Conservation (phyloP, 1,284 basidiomycete genomes). For the Ceratobasidium papillatum region DNA sequence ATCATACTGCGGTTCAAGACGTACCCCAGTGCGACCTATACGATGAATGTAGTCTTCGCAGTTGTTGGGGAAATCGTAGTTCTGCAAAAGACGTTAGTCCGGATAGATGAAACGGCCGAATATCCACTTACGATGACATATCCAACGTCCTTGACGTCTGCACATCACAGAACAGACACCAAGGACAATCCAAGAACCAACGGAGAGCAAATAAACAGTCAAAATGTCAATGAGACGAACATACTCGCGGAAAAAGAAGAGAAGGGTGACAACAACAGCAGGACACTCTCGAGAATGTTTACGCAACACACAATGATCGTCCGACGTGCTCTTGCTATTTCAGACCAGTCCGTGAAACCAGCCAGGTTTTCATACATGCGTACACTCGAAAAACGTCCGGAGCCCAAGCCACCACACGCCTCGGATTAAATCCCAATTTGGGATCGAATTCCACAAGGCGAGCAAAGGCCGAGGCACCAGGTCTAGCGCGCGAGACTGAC, state of each 20-base stretch:
- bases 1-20: slow-evolving; percentile 47
- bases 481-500: slow-evolving; percentile 11
- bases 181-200: slow-evolving; percentile 50
- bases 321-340: slow-evolving; percentile 40
- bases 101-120: slow-evolving; percentile 34
- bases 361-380: slow-evolving; percentile 39
- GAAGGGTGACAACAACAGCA: slow-evolving; percentile 2
- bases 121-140: slow-evolving; percentile 81
- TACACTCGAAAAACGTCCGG: slow-evolving; percentile 33
- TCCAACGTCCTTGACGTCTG: slow-evolving; percentile 95
- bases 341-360: slow-evolving; percentile 37
- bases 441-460: slow-evolving; percentile 14
- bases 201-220: slow-evolving; percentile 12
- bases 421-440: slow-evolving; percentile 26
- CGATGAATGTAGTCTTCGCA: slow-evolving; percentile 95
- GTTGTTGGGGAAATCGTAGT: slow-evolving; percentile 97
- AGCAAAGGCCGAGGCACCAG: slow-evolving; percentile 10
- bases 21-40: slow-evolving; percentile 87
- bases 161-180: slow-evolving; percentile 52
- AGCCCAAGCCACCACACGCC: slow-evolving; percentile 10
- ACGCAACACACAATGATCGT: slow-evolving; percentile 35
- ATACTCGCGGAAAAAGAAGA: slow-evolving; percentile 11
- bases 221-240: slow-evolving; percentile 37
- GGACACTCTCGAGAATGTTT: slow-evolving; percentile 13
- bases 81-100: slow-evolving; percentile 60